Percentiles rank a stretch among this genome's conserved stretches.
Evolutionary conservation across 2,329 filamentous ascomycete genomes (phyloP).

Genomic region (Graphium sp.): DNA sequence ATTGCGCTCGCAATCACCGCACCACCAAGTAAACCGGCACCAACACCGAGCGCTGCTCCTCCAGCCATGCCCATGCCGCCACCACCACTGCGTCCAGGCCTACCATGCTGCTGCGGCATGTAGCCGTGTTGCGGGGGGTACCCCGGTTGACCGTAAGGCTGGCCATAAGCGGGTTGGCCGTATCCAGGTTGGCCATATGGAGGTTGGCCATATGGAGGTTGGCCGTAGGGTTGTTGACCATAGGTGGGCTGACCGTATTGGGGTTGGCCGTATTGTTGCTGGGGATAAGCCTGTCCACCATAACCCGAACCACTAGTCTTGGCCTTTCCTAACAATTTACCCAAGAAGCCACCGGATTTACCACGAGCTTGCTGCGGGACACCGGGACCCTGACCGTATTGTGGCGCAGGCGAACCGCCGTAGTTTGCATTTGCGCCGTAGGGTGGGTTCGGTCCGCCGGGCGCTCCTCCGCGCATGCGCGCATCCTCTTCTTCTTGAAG

Average conservation of each 20-base stretch:
- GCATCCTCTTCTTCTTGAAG: constrained; percentile 72
- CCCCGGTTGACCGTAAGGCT: constrained; percentile 15
- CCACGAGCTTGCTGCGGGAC: neutral
- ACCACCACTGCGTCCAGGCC: constrained; percentile 23
- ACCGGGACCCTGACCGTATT: constrained; percentile 2
- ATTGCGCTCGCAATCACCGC: constrained; percentile 53
- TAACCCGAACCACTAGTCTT: no score
- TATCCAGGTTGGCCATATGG: constrained; percentile 12
- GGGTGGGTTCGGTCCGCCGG: constrained; percentile 12
- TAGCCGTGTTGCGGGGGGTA: constrained; percentile 18
- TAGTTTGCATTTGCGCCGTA: constrained; percentile 6
- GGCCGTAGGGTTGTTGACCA: no score
- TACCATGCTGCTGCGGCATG: constrained; percentile 15
- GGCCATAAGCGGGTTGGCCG: constrained; percentile 15
- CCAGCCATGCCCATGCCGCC: constrained; percentile 42
- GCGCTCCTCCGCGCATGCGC: constrained; percentile 20
- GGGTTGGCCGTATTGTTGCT: no score
- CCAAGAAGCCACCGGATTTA: constrained; percentile 8
- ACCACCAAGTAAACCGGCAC: constrained; percentile 69
- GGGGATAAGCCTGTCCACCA: no score
- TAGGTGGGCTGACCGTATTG: no score
- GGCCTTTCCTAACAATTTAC: no score
- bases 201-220: no score
- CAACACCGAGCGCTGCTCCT: constrained; percentile 61
- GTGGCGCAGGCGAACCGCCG: constrained; percentile 2